Evolutionary conservation across 441 rosid genomes (phyloP).

Genomic region (Macaranga tanarius): DNA sequence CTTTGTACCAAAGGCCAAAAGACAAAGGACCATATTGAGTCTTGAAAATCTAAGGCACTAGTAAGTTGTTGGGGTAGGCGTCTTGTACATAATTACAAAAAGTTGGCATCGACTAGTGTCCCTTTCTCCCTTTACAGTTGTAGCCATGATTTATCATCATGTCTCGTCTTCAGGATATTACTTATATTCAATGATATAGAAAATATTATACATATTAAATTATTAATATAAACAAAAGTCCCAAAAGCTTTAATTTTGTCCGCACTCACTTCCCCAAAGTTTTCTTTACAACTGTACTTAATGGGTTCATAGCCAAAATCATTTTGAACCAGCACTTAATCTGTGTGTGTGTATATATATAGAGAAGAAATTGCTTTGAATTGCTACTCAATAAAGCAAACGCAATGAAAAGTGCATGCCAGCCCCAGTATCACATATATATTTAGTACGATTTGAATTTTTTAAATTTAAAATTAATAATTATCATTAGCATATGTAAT

Average conservation of each 20-base stretch:
- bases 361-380: no score
- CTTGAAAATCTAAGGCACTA: slow-evolving; percentile 8
- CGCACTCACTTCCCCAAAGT: slow-evolving; percentile 8
- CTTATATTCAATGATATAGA: no score
- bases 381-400: neutral
- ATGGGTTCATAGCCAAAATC: slow-evolving; percentile 21
- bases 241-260: slow-evolving; percentile 17
- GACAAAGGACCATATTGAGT: neutral
- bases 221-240: neutral
- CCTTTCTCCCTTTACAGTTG: slow-evolving; percentile 50
- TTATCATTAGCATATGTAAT: neutral
- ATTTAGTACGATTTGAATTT: neutral
- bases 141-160: slow-evolving; percentile 30
- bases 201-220: neutral
- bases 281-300: slow-evolving; percentile 14
- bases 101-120: slow-evolving; percentile 6
- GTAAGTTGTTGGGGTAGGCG: neutral
- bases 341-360: neutral
- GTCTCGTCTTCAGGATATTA: slow-evolving; percentile 1
- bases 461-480: no score
- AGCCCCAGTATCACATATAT: neutral
- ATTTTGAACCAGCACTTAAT: neutral
- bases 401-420: neutral
- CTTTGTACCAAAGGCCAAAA: slow-evolving; percentile 1
- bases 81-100: slow-evolving; percentile 23